Evolutionary conservation across 306 rosid species (phyloP).

Genomic region (Prinsepia uniflora): DNA sequence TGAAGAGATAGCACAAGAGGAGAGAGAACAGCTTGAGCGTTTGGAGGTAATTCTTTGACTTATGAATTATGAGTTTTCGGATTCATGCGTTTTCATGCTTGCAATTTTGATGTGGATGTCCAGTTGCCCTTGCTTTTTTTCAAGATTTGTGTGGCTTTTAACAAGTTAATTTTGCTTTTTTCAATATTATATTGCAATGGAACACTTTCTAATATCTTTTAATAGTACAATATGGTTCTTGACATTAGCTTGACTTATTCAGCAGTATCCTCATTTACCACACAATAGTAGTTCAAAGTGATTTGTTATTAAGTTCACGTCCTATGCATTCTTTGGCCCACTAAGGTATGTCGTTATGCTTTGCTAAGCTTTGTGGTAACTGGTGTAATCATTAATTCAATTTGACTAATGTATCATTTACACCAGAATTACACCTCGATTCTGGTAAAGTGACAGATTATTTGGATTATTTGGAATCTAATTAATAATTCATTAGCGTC

Average conservation of each 20-base stretch:
- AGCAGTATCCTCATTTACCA: background rate
- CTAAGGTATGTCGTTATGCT: background rate
- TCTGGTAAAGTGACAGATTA: background rate
- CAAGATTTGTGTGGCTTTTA: background rate
- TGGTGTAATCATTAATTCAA: background rate
- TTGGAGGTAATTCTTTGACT: conserved; percentile 57
- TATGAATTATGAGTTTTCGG: background rate
- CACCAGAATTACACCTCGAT: too few species aligned
- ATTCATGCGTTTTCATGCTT: background rate
- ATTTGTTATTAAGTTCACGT: background rate
- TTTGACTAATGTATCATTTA: background rate
- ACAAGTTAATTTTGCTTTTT: background rate
- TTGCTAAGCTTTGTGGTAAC: background rate
- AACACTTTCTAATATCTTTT: background rate
- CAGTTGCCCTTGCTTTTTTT: background rate
- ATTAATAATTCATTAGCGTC: background rate
- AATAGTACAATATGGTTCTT: background rate
- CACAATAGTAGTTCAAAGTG: background rate
- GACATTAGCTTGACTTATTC: background rate
- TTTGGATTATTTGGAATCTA: too few species aligned
- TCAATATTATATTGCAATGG: background rate
- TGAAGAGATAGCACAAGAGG: conserved; percentile 92
- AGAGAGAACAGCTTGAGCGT: conserved; percentile 66
- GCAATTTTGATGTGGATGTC: background rate
- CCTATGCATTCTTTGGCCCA: background rate